phyloP scores from a whole-genome alignment of 2,329 filamentous ascomycete species.

The Fusarium liriodendri region DNA sequence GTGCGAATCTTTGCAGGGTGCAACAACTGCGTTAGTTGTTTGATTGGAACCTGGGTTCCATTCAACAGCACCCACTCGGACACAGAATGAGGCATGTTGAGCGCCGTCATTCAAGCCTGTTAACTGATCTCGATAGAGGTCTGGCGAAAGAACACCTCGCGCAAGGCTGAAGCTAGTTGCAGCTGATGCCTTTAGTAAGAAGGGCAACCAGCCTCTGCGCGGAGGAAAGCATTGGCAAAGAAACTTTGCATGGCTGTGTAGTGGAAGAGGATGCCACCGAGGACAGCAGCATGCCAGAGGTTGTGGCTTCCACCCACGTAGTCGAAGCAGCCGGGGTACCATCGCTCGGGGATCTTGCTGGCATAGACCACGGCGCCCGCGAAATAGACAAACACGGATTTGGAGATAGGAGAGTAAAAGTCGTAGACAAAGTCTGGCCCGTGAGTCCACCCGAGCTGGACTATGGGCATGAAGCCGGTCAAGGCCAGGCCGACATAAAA shows the following conservation, averaged over 20 bases:
- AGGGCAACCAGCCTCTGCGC: constrained; percentile 71
- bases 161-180: neutral
- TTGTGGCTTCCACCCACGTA: constrained; percentile 97
- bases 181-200: constrained; percentile 54
- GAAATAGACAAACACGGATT: constrained; percentile 89
- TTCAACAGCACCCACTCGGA: neutral
- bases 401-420: constrained; percentile 89
- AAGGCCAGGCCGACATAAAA: constrained; percentile 91
- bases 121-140: neutral
- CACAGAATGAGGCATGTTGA: neutral
- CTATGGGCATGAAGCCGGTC: constrained; percentile 89
- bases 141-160: neutral
- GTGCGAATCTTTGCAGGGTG: neutral
- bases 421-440: constrained; percentile 84
- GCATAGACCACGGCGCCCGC: constrained; percentile 88
- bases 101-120: neutral
- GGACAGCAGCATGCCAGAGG: constrained; percentile 94
- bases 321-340: constrained; percentile 93
- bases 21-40: neutral
- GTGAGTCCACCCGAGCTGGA: constrained; percentile 83
- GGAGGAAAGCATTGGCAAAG: constrained; percentile 81
- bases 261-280: constrained; percentile 97
- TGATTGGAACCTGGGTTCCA: neutral
- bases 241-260: constrained; percentile 97
- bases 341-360: constrained; percentile 91